Percentiles rank a stretch among this genome's conserved stretches.
Evolutionary conservation across 805 yeast genomes (phyloP).

Genomic region (Yarrowia osloensis): DNA sequence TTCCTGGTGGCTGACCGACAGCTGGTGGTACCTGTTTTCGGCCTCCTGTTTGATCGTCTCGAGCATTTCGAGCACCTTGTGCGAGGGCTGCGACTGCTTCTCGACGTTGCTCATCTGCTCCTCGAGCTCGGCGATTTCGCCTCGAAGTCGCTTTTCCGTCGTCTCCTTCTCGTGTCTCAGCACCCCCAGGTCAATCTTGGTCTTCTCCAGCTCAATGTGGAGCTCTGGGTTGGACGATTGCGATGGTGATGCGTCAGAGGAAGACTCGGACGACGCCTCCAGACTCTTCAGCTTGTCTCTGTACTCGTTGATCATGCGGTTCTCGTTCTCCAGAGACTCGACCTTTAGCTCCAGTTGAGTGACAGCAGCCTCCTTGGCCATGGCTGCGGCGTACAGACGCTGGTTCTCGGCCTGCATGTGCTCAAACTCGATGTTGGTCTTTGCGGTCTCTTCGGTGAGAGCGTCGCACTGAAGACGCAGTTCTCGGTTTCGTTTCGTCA

Average conservation of each 20-base stretch:
- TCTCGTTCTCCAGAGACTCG: slow-evolving; percentile 5
- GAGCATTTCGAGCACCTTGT: slow-evolving; percentile 32
- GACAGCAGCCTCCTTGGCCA: slow-evolving; percentile 40
- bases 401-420: slow-evolving; percentile 41
- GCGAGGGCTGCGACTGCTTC: slow-evolving; percentile 22
- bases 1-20: slow-evolving; percentile 39
- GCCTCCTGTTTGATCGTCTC: slow-evolving; percentile 33
- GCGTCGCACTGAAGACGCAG: slow-evolving; percentile 38
- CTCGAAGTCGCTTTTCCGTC: slow-evolving; percentile 28
- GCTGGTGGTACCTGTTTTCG: slow-evolving; percentile 35
- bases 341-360: slow-evolving; percentile 36
- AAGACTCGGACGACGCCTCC: neutral
- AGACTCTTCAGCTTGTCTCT: slow-evolving; percentile 2
- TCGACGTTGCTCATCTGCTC: slow-evolving; percentile 33
- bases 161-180: slow-evolving; percentile 32
- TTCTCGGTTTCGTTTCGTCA: slow-evolving; percentile 42
- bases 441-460: slow-evolving; percentile 36
- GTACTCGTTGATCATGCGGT: neutral
- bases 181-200: slow-evolving; percentile 23
- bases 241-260: too few species aligned
- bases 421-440: slow-evolving; percentile 37
- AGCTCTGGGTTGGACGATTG: slow-evolving; percentile 25
- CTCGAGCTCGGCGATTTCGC: slow-evolving; percentile 32
- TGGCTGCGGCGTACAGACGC: slow-evolving; percentile 40
- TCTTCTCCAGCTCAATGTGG: slow-evolving; percentile 11